Conservation (phyloP, 345 rosid genomes). For the Boechera divaricarpa region DNA sequence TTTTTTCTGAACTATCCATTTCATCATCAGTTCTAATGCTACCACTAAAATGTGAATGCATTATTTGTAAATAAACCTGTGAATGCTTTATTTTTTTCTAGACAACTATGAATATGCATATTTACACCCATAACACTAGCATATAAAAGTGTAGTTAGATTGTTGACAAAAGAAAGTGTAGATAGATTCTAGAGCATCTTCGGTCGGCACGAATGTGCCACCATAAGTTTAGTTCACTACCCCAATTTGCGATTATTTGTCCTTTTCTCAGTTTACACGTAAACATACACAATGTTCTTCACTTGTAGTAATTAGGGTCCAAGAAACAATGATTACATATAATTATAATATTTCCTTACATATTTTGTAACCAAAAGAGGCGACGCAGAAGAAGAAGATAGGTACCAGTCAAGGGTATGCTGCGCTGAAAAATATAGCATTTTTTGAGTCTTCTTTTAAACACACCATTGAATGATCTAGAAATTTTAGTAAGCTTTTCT, state of each 20-base stretch:
- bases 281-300: slow-evolving; percentile 22
- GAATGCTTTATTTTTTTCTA: slow-evolving; percentile 3
- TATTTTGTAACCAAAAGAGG: slow-evolving; percentile 19
- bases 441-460: neutral
- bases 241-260: slow-evolving; percentile 28
- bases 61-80: neutral
- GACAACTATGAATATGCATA: slow-evolving; percentile 27
- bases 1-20: neutral
- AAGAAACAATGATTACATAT: slow-evolving; percentile 6
- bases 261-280: slow-evolving; percentile 12
- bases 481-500: neutral
- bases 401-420: slow-evolving; percentile 1
- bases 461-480: neutral
- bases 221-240: slow-evolving; percentile 23
- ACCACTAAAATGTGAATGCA: neutral
- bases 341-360: slow-evolving; percentile 1
- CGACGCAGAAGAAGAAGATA: neutral
- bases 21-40: neutral
- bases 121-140: slow-evolving; percentile 6
- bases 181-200: slow-evolving; percentile 36
- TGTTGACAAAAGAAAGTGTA: slow-evolving; percentile 21
- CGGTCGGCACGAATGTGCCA: slow-evolving; percentile 26
- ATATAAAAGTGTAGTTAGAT: neutral
- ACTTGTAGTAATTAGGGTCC: slow-evolving; percentile 20
- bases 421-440: neutral